Conservation (phyloP, 441 rosid genomes). For the Gossypium aridum region DNA sequence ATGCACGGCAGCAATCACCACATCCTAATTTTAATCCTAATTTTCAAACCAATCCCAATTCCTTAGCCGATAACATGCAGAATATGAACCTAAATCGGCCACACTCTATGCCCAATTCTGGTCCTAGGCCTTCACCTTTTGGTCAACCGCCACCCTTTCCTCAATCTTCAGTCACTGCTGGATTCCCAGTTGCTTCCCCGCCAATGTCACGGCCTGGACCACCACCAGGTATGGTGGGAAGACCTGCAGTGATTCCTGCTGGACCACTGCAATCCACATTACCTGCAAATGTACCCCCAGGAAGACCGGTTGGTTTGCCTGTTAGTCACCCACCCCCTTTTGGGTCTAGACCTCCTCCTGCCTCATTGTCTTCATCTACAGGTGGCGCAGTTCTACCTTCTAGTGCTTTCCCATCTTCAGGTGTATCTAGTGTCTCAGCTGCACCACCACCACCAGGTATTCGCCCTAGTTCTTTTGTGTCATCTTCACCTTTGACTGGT, state of each 20-base stretch:
- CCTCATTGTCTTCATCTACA: slow-evolving; percentile 41
- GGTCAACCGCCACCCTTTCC: slow-evolving; percentile 54
- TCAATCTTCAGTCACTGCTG: slow-evolving; percentile 43
- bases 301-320: slow-evolving; percentile 53
- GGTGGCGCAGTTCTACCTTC: slow-evolving; percentile 18
- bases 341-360: slow-evolving; percentile 62
- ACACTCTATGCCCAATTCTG: slow-evolving; percentile 33
- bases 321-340: slow-evolving; percentile 42
- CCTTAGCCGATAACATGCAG: slow-evolving; percentile 54
- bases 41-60: slow-evolving; percentile 38
- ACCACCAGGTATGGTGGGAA: slow-evolving; percentile 25
- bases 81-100: slow-evolving; percentile 61
- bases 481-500: slow-evolving; percentile 35
- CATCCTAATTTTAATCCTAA: slow-evolving; percentile 46
- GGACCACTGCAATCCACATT: slow-evolving; percentile 39
- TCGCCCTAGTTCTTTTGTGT: slow-evolving; percentile 34
- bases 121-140: slow-evolving; percentile 59
- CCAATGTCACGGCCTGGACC: slow-evolving; percentile 28
- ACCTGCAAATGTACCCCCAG: slow-evolving; percentile 43
- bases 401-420: slow-evolving; percentile 21
- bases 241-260: slow-evolving; percentile 51
- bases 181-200: slow-evolving; percentile 29
- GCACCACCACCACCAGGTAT: slow-evolving; percentile 36
- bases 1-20: slow-evolving; percentile 30
- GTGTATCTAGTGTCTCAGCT: slow-evolving; percentile 10